A percentile compares a stretch with the other conserved stretches of the same genome.
Conservation (phyloP, 148 eudicot genomes). For the Heliosperma pusillum region DNA sequence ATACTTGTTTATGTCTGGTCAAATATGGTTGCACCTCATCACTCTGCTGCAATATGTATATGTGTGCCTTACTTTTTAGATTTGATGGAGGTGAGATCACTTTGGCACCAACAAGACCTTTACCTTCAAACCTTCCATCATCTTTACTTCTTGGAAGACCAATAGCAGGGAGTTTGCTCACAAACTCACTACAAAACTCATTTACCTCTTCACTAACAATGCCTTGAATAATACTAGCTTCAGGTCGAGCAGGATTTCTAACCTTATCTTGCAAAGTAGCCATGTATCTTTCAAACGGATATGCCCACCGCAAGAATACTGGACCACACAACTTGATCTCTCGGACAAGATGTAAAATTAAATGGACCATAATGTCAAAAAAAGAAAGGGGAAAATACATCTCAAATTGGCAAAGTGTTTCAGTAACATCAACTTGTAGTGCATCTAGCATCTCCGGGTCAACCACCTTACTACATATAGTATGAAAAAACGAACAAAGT, state of each 20-base stretch:
- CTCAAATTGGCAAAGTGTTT: not conserved
- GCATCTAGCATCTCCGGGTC: not conserved
- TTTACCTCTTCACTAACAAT: not conserved
- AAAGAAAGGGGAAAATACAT: not conserved
- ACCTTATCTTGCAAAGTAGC: not conserved
- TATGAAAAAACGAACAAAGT: not conserved
- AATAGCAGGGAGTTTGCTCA: not conserved
- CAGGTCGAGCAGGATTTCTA: not conserved
- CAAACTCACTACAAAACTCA: conserved; percentile 9
- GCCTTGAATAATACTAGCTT: conserved; percentile 11
- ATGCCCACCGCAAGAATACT: not conserved
- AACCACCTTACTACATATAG: not conserved
- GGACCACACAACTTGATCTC: not conserved
- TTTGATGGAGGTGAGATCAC: not conserved
- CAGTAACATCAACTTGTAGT: not conserved
- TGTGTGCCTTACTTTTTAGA: too few relatives aligned
- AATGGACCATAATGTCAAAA: conserved; percentile 5
- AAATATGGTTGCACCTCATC: not conserved
- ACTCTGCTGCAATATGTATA: too few relatives aligned
- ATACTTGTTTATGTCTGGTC: not conserved
- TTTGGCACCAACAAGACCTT: not conserved
- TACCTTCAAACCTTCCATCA: conserved; percentile 7
- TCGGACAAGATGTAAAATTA: not conserved
- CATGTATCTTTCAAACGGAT: not conserved
- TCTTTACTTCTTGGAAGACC: not conserved